These are phyloP conservation scores for Aspergillus nomiae DNA, from an alignment of 2,329 filamentous ascomycete species.

Conservation along the genomic window DNA sequence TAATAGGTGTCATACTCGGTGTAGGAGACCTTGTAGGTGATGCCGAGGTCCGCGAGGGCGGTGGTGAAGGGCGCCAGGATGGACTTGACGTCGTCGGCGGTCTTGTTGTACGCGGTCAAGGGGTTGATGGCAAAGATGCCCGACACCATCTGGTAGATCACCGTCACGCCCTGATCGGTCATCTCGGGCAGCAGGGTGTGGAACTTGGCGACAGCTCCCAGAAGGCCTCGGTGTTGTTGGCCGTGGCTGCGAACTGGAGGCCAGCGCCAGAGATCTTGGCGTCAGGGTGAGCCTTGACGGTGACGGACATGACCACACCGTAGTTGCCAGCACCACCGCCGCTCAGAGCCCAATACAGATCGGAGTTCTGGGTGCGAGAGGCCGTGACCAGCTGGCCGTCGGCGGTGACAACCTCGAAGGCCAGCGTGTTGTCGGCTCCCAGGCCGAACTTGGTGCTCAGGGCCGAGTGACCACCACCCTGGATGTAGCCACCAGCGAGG, in stretches of 20 bases:
- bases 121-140: conserved; percentile 51
- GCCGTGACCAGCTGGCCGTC: conserved; percentile 53
- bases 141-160: conserved; percentile 54
- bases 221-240: conserved; percentile 49
- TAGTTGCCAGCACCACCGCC: conserved; percentile 64
- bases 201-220: conserved; percentile 54
- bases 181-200: conserved; percentile 54
- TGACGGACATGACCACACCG: conserved; percentile 59
- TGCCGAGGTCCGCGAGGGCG: conserved; percentile 41
- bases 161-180: conserved; percentile 53
- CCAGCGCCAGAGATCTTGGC: conserved; percentile 46
- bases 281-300: conserved; percentile 54
- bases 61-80: conserved; percentile 50
- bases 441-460: conserved; percentile 59
- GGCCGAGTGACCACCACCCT: conserved; percentile 62
- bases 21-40: conserved; percentile 34
- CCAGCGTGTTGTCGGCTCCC: conserved; percentile 60
- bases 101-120: conserved; percentile 53
- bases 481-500: conserved; percentile 61
- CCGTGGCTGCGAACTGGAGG: conserved; percentile 42
- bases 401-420: conserved; percentile 57
- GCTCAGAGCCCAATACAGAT: conserved; percentile 64
- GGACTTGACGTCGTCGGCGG: conserved; percentile 44
- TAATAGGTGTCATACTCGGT: conserved; percentile 36
- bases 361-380: conserved; percentile 50